Evolutionary conservation across 176 grass and related monocot genomes (phyloP).

Genomic region (Bromus sterilis): DNA sequence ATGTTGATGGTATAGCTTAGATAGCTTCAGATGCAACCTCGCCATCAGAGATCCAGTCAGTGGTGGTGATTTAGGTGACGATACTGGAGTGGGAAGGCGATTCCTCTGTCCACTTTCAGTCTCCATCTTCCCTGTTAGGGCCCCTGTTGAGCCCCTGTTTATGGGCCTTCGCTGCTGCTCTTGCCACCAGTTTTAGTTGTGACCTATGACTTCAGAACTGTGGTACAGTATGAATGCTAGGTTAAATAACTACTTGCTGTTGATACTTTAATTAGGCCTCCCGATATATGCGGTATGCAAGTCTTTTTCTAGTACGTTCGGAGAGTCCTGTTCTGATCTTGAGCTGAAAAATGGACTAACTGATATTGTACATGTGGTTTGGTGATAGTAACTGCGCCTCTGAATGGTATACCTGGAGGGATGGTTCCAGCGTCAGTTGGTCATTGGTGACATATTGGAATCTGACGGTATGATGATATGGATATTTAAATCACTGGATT

Average conservation of each 20-base stretch:
- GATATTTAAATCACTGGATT: slow-evolving; percentile 24
- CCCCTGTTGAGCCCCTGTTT: slow-evolving; percentile 1
- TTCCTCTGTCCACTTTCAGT: background rate
- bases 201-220: background rate
- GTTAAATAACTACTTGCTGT: background rate
- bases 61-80: background rate
- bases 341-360: background rate
- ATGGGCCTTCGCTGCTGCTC: background rate
- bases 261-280: slow-evolving; percentile 1
- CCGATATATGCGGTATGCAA: background rate
- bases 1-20: slow-evolving; percentile 30
- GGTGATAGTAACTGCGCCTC: slow-evolving; percentile 9
- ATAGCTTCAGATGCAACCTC: slow-evolving; percentile 18
- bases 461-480: slow-evolving; percentile 20
- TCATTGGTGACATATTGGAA: slow-evolving; percentile 19
- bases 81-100: background rate
- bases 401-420: slow-evolving; percentile 21
- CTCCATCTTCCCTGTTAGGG: background rate
- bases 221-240: background rate
- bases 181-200: slow-evolving; percentile 1
- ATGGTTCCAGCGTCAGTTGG: slow-evolving; percentile 12
- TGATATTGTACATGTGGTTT: background rate
- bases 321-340: background rate
- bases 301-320: background rate
- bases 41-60: slow-evolving; percentile 11